These are phyloP conservation scores for Beauveria sp. DNA, from an alignment of 2,329 filamentous ascomycete species.

Conservation along the genomic window DNA sequence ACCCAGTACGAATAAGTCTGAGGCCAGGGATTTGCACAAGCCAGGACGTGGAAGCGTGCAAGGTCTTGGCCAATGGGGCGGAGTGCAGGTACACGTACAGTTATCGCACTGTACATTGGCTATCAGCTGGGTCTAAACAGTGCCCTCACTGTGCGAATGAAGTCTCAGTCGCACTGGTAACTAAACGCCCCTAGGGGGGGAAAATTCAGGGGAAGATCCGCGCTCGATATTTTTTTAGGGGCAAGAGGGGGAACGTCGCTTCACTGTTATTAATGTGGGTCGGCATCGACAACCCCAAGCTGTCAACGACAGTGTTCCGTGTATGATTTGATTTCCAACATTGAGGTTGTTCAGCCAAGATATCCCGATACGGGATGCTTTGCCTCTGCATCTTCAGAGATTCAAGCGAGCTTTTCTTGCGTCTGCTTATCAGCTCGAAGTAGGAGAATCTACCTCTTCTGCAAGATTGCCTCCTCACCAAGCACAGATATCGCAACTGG, in stretches of 20 bases:
- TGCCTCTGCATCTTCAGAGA: too few relatives aligned
- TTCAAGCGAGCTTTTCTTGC: too few relatives aligned
- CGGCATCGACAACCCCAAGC: neutral
- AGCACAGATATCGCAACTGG: too few relatives aligned
- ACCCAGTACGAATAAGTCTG: too few relatives aligned
- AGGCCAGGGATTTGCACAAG: neutral
- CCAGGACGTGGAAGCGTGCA: neutral
- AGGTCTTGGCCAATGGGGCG: neutral
- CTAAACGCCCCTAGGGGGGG: neutral
- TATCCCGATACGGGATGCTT: too few relatives aligned
- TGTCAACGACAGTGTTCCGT: neutral
- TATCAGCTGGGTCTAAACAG: neutral
- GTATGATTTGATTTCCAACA: neutral
- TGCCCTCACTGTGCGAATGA: neutral
- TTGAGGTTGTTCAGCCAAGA: too few relatives aligned
- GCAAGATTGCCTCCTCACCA: too few relatives aligned
- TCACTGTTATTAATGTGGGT: neutral
- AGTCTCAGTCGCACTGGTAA: neutral
- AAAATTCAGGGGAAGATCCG: conserved; percentile 8
- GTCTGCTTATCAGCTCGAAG: too few relatives aligned
- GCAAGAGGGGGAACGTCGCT: neutral
- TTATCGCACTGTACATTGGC: neutral
- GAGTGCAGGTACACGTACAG: neutral
- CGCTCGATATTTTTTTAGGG: neutral
- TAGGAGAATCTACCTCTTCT: too few relatives aligned